phyloP scores from a whole-genome alignment of 805 yeast species.

The Pichia exigua region DNA sequence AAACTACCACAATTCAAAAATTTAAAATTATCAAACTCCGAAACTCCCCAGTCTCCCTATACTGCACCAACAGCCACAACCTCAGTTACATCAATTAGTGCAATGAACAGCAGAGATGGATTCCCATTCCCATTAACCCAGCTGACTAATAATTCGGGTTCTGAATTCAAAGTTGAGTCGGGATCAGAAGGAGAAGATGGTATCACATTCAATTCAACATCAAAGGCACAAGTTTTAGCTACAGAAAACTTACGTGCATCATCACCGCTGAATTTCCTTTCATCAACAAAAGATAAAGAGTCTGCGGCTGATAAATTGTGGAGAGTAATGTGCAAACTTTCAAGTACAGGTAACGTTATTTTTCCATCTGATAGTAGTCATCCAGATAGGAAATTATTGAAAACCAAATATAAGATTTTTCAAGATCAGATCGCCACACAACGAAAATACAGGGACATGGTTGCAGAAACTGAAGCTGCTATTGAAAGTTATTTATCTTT shows the following conservation, averaged over 20 bases:
- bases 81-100: slow-evolving; percentile 48
- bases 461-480: slow-evolving; percentile 40
- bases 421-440: slow-evolving; percentile 83
- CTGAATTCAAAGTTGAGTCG: not conserved
- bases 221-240: slow-evolving; percentile 45
- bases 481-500: slow-evolving; percentile 15
- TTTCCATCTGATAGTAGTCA: slow-evolving; percentile 50
- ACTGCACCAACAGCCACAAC: slow-evolving; percentile 79
- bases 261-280: not conserved
- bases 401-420: slow-evolving; percentile 77
- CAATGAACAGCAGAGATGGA: slow-evolving; percentile 35
- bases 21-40: slow-evolving; percentile 12
- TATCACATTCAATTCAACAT: slow-evolving; percentile 55
- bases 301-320: slow-evolving; percentile 61
- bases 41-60: slow-evolving; percentile 55
- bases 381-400: slow-evolving; percentile 63
- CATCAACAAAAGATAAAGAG: not conserved
- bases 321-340: slow-evolving; percentile 78
- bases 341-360: slow-evolving; percentile 78
- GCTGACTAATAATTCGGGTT: slow-evolving; percentile 27
- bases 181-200: slow-evolving; percentile 26
- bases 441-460: slow-evolving; percentile 62
- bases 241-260: slow-evolving; percentile 22
- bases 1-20: not conserved
- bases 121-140: slow-evolving; percentile 45